Evolutionary conservation across 371 early-diverging fungal genomes (phyloP).

Genomic region (Rhizopus arrhizus): DNA sequence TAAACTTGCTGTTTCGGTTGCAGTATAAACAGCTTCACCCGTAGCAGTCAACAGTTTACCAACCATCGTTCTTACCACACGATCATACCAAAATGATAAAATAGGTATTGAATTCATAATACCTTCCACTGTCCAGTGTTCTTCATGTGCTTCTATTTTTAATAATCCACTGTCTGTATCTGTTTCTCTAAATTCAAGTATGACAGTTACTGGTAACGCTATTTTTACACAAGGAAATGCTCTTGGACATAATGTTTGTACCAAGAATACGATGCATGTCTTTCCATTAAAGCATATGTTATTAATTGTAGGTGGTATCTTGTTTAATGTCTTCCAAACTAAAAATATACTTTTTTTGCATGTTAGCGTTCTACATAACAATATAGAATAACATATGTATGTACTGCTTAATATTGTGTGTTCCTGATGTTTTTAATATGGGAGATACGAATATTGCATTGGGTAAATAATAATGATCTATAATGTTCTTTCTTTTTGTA

Average conservation of each 20-base stretch:
- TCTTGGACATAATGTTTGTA: conserved; percentile 52
- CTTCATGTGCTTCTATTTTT: conserved; percentile 53
- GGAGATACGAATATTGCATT: conserved; percentile 51
- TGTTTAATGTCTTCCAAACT: conserved; percentile 58
- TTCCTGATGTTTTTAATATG: conserved; percentile 50
- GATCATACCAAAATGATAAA: conserved; percentile 64
- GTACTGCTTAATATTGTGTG: conserved; percentile 55
- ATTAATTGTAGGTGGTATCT: conserved; percentile 47
- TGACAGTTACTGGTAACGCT: conserved; percentile 54
- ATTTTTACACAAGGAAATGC: conserved; percentile 48
- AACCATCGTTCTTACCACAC: conserved; percentile 53
- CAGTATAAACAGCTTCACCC: conserved; percentile 57
- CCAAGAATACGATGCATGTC: conserved; percentile 41
- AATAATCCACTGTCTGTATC: conserved; percentile 40
- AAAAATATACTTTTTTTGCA: conserved; percentile 38
- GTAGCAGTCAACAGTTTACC: conserved; percentile 54
- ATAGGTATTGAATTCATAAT: conserved; percentile 59
- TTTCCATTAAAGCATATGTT: conserved; percentile 52
- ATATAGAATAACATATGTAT: neutral
- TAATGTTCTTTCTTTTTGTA: conserved; percentile 33
- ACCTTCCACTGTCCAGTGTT: conserved; percentile 60
- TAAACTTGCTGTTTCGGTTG: conserved; percentile 40
- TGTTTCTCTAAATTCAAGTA: conserved; percentile 44
- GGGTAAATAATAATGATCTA: conserved; percentile 44
- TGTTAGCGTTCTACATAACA: neutral